A percentile compares a stretch with the other conserved stretches of the same genome.
Evolutionary conservation across 352 stramenopile genomes (phyloP).

Genomic region (Globisporangium megalacanthum): DNA sequence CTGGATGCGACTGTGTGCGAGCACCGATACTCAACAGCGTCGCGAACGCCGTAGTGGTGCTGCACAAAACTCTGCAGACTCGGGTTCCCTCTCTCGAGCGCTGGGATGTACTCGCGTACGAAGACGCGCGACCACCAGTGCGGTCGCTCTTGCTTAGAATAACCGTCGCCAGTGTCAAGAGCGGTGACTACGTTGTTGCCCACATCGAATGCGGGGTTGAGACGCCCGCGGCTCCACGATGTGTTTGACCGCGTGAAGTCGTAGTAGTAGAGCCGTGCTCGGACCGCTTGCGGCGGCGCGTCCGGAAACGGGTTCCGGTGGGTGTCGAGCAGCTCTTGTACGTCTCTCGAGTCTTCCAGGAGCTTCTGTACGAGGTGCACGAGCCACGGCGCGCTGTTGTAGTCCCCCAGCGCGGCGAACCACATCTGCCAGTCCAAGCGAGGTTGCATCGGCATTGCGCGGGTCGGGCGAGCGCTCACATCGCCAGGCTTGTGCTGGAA

Average conservation of each 20-base stretch:
- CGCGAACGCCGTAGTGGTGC: constrained; percentile 21
- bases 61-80: constrained; percentile 35
- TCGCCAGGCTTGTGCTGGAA: constrained; percentile 88
- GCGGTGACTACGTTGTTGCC: background rate
- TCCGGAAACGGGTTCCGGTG: constrained; percentile 40
- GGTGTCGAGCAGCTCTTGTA: constrained; percentile 68
- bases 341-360: constrained; percentile 45
- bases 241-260: constrained; percentile 77
- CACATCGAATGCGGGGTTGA: constrained; percentile 9
- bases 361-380: constrained; percentile 85
- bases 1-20: background rate
- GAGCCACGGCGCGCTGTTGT: constrained; percentile 83
- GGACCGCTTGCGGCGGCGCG: constrained; percentile 34
- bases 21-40: background rate
- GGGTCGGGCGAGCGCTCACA: constrained; percentile 20
- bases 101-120: constrained; percentile 32
- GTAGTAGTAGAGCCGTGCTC: constrained; percentile 78
- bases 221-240: constrained; percentile 34
- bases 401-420: constrained; percentile 84
- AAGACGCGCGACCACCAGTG: constrained; percentile 45
- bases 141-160: background rate
- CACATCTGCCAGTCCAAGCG: constrained; percentile 93
- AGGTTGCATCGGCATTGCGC: constrained; percentile 47
- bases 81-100: constrained; percentile 38
- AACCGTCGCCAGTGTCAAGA: background rate